These are phyloP conservation scores for Penicillium antarcticum DNA, from an alignment of 495 filamentous ascomycete species.

Conservation along the genomic window DNA sequence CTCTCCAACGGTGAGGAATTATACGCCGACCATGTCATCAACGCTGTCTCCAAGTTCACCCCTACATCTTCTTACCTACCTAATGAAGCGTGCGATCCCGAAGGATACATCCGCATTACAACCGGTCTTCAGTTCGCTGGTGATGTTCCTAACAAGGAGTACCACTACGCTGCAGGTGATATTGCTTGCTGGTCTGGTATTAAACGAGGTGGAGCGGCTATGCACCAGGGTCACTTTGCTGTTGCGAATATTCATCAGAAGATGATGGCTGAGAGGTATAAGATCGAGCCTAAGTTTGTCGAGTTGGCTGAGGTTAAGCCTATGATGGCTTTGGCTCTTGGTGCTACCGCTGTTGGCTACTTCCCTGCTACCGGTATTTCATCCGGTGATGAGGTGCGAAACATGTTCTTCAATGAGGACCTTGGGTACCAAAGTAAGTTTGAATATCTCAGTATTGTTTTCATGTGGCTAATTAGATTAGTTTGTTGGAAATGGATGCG, in stretches of 20 bases:
- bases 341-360: neutral
- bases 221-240: slow-evolving; percentile 3
- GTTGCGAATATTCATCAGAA: neutral
- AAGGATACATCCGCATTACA: slow-evolving; percentile 49
- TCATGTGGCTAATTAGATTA: neutral
- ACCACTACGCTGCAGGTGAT: slow-evolving; percentile 48
- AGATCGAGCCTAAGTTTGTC: neutral
- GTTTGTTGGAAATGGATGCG: slow-evolving; percentile 6
- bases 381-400: neutral
- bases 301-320: neutral
- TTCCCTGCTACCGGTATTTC: neutral
- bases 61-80: slow-evolving; percentile 52
- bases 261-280: neutral
- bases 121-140: slow-evolving; percentile 34
- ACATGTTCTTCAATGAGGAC: slow-evolving; percentile 4
- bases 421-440: slow-evolving; percentile 2
- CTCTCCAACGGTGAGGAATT: slow-evolving; percentile 50
- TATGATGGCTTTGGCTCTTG: slow-evolving; percentile 4
- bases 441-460: neutral
- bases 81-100: slow-evolving; percentile 34
- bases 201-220: slow-evolving; percentile 1
- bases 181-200: slow-evolving; percentile 3
- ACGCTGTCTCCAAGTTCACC: slow-evolving; percentile 47
- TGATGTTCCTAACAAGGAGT: slow-evolving; percentile 33
- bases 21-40: slow-evolving; percentile 47